phyloP scores from a whole-genome alignment of 208 protist species.

The Leishmania turanica region DNA sequence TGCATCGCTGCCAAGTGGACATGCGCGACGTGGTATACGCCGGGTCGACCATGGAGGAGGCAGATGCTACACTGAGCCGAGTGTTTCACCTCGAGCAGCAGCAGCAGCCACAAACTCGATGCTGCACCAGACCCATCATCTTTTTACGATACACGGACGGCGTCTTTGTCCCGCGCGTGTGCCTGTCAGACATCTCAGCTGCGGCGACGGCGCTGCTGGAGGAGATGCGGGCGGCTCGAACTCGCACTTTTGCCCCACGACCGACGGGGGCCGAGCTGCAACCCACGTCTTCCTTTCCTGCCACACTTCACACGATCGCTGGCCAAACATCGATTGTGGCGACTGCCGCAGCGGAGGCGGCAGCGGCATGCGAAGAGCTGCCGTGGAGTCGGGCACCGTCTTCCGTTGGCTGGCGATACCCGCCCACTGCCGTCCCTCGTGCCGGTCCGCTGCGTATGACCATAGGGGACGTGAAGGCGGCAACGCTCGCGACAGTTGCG shows the following conservation, averaged over 20 bases:
- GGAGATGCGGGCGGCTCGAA: constrained; percentile 26
- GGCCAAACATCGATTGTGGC: constrained; percentile 15
- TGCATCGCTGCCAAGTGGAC: constrained; percentile 45
- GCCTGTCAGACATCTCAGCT: constrained; percentile 4
- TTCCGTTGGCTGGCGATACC: constrained; percentile 29
- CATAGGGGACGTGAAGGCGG: constrained; percentile 50
- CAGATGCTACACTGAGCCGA: constrained; percentile 30
- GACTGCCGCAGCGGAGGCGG: constrained; percentile 8
- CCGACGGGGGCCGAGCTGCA: constrained; percentile 21
- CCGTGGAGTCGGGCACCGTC: constrained; percentile 33
- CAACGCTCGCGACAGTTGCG: constrained; percentile 37
- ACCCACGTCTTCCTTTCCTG: neutral
- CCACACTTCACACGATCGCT: constrained; percentile 13
- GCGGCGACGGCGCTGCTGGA: constrained; percentile 3
- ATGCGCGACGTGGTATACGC: constrained; percentile 47
- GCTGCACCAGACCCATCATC: constrained; percentile 22
- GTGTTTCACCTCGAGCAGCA: constrained; percentile 31
- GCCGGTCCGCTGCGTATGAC: constrained; percentile 25
- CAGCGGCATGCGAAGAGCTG: constrained; percentile 25
- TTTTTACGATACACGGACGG: constrained; percentile 51
- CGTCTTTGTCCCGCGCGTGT: constrained; percentile 43
- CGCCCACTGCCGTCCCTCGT: constrained; percentile 14
- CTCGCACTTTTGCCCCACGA: constrained; percentile 17
- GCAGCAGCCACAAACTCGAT: constrained; percentile 10
- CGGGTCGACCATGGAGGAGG: constrained; percentile 43